A percentile compares a stretch with the other conserved stretches of the same genome.
Conservation (phyloP, 2,329 filamentous ascomycete genomes). For the Alternaria dauci region DNA sequence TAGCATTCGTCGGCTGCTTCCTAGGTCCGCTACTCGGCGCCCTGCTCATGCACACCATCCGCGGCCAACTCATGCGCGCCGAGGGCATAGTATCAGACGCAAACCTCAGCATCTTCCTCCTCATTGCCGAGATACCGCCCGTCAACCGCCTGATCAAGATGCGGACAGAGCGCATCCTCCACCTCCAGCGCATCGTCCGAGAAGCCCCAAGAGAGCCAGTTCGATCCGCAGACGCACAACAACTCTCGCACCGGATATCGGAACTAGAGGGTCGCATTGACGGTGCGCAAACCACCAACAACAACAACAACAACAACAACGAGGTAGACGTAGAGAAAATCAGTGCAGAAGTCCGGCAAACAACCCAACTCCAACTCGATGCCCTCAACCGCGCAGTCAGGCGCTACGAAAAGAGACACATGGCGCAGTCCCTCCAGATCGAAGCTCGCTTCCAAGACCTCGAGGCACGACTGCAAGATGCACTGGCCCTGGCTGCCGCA, state of each 20-base stretch:
- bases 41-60: slow-evolving; percentile 82
- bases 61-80: slow-evolving; percentile 81
- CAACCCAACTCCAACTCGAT: slow-evolving; percentile 82
- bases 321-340: slow-evolving; percentile 53
- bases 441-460: slow-evolving; percentile 77
- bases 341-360: slow-evolving; percentile 66
- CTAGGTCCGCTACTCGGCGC: slow-evolving; percentile 79
- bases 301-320: slow-evolving; percentile 25
- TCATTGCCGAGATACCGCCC: slow-evolving; percentile 86
- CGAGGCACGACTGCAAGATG: slow-evolving; percentile 76
- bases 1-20: slow-evolving; percentile 81
- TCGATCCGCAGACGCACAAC: slow-evolving; percentile 30
- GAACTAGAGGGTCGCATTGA: slow-evolving; percentile 70
- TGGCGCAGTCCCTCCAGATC: slow-evolving; percentile 76
- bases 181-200: slow-evolving; percentile 77
- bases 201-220: slow-evolving; percentile 30
- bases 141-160: slow-evolving; percentile 82
- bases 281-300: slow-evolving; percentile 47
- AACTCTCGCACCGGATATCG: slow-evolving; percentile 70
- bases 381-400: slow-evolving; percentile 87
- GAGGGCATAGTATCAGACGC: slow-evolving; percentile 91
- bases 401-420: slow-evolving; percentile 88
- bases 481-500: slow-evolving; percentile 80
- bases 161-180: slow-evolving; percentile 78
- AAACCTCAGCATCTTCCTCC: slow-evolving; percentile 88